A percentile compares a stretch with the other conserved stretches of the same genome.
Conservation (phyloP, 306 rosid genomes). For the Adenanthera pavonina region DNA sequence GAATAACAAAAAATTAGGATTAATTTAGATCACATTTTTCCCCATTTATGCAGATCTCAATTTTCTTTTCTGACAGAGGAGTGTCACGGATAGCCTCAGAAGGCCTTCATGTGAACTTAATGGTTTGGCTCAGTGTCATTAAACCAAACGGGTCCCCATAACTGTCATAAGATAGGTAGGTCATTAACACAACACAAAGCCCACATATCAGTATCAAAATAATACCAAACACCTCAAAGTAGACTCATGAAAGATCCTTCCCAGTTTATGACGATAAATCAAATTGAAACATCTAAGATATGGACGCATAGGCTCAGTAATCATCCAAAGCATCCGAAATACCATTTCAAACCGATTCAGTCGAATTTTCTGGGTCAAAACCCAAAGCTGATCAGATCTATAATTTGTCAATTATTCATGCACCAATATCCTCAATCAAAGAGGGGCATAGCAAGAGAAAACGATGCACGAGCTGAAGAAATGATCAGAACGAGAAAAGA, state of each 20-base stretch:
- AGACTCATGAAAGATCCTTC: neutral
- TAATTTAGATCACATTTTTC: too few species aligned
- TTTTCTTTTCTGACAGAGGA: neutral
- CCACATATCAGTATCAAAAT: conserved; percentile 38
- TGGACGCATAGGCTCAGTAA: conserved; percentile 28
- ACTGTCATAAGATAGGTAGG: neutral
- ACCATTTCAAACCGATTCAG: conserved; percentile 26
- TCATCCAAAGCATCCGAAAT: neutral
- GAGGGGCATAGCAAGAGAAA: neutral
- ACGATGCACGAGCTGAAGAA: neutral
- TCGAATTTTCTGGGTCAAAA: neutral
- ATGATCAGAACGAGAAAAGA: neutral
- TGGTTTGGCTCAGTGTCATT: neutral
- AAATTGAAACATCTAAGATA: neutral
- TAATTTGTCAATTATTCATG: neutral
- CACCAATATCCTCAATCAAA: neutral
- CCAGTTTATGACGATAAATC: neutral
- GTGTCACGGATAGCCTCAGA: neutral
- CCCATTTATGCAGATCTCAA: neutral
- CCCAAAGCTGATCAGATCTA: neutral
- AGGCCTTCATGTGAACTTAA: conserved; percentile 1
- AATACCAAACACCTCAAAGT: conserved; percentile 24
- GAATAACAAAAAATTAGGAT: neutral
- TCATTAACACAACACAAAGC: conserved; percentile 19
- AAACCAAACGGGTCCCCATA: conserved; percentile 29